A percentile compares a stretch with the other conserved stretches of the same genome.
phyloP scores from a whole-genome alignment of 768 basidiomycete species.

The Pleurotus cornucopiae region DNA sequence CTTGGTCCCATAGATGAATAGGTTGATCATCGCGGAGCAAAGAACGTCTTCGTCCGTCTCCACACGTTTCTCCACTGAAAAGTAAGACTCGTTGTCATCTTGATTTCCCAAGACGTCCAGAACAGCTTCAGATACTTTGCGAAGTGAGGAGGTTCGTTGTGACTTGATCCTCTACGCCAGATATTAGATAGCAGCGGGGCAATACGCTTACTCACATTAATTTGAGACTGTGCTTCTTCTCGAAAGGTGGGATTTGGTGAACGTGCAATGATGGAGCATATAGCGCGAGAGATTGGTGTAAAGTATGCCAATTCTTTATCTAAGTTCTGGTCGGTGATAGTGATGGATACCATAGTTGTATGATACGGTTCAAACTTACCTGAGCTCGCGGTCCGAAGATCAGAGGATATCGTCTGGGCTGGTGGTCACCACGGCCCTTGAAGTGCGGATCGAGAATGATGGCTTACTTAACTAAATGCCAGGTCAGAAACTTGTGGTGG shows the following conservation, averaged over 20 bases:
- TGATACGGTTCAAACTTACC: constrained; percentile 31
- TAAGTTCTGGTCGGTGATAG: constrained; percentile 41
- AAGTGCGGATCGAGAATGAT: background rate
- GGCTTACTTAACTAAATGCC: constrained; percentile 57
- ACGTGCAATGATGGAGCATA: constrained; percentile 46
- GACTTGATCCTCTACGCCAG: constrained; percentile 22
- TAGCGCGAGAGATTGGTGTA: constrained; percentile 42
- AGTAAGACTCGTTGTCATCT: constrained; percentile 11
- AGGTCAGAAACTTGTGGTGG: constrained; percentile 47
- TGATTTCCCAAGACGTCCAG: constrained; percentile 17
- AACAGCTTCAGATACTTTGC: constrained; percentile 23
- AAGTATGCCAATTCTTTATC: constrained; percentile 48
- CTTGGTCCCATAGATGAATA: constrained; percentile 38
- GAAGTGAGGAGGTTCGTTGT: constrained; percentile 21
- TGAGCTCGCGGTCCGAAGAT: constrained; percentile 69
- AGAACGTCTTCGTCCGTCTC: constrained; percentile 31
- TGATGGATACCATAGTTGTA: background rate
- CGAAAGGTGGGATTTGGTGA: constrained; percentile 47
- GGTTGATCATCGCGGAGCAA: constrained; percentile 35
- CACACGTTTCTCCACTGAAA: constrained; percentile 12
- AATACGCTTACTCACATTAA: constrained; percentile 38
- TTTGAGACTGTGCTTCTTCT: constrained; percentile 33
- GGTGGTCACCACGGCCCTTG: background rate
- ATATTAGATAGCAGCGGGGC: background rate
- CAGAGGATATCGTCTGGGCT: constrained; percentile 67